phyloP scores from a whole-genome alignment of 768 basidiomycete genomes.

The Mycena haematopus region DNA sequence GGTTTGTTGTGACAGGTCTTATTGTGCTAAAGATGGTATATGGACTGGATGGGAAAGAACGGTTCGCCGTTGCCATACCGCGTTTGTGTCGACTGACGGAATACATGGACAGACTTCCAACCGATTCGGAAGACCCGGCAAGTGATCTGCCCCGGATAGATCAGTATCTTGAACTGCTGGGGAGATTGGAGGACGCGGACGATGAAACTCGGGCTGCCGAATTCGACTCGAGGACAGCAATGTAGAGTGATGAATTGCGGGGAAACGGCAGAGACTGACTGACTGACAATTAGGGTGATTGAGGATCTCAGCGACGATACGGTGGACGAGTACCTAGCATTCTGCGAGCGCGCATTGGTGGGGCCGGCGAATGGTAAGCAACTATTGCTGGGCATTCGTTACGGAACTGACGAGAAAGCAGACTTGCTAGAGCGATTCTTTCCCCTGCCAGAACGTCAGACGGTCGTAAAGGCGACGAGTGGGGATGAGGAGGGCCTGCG shows the following conservation, averaged over 20 bases:
- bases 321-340: constrained; percentile 70
- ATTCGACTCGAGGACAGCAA: constrained; percentile 50
- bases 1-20: constrained; percentile 62
- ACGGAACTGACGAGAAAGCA: constrained; percentile 21
- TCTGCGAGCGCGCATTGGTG: constrained; percentile 64
- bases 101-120: constrained; percentile 47
- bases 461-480: constrained; percentile 16
- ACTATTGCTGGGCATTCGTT: constrained; percentile 11
- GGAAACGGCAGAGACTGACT: constrained; percentile 19
- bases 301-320: constrained; percentile 56
- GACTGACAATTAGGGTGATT: constrained; percentile 53
- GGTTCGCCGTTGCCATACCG: constrained; percentile 46
- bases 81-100: constrained; percentile 17
- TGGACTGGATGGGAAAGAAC: constrained; percentile 73
- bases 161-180: constrained; percentile 55
- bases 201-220: constrained; percentile 37
- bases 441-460: constrained; percentile 38
- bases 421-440: constrained; percentile 49
- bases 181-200: constrained; percentile 43
- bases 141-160: constrained; percentile 59
- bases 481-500: constrained; percentile 11
- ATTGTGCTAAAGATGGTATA: constrained; percentile 86
- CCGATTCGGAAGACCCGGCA: constrained; percentile 58
- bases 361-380: constrained; percentile 38
- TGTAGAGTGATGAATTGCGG: constrained; percentile 46